A percentile compares a stretch with the other conserved stretches of the same genome.
phyloP scores from a whole-genome alignment of 2,329 filamentous ascomycete species.

The Botryotinia globosa region DNA sequence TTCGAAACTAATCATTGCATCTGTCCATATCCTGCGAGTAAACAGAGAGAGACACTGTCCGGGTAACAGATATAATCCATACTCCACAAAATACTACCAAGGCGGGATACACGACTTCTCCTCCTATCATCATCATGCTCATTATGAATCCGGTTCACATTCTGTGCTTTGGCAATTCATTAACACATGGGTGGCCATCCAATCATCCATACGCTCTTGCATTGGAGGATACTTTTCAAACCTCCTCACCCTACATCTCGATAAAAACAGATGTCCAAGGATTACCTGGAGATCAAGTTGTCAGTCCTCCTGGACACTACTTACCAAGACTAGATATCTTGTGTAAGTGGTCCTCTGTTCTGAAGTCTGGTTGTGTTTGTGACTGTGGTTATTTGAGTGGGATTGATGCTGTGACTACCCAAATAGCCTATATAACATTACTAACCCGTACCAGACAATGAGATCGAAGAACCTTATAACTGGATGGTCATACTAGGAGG shows the following conservation, averaged over 20 bases:
- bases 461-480: conserved; percentile 41
- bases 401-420: not conserved
- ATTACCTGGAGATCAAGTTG: conserved; percentile 51
- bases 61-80: not conserved
- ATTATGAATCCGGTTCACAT: conserved; percentile 29
- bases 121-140: conserved; percentile 27
- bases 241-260: conserved; percentile 45
- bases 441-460: conserved; percentile 23
- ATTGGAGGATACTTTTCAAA: conserved; percentile 48
- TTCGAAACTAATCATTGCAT: not conserved
- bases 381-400: not conserved
- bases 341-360: conserved; percentile 38
- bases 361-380: not conserved
- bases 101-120: not conserved
- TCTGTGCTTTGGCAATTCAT: conserved; percentile 39
- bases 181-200: conserved; percentile 54
- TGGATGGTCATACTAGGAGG: conserved; percentile 64
- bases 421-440: not conserved
- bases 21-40: conserved; percentile 6
- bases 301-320: conserved; percentile 34
- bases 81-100: not conserved
- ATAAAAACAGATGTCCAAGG: conserved; percentile 49
- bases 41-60: not conserved
- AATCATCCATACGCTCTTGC: conserved; percentile 54
- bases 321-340: conserved; percentile 33